These are phyloP conservation scores for Posidonia oceanica DNA, from an alignment of 116 monocot genomes.

Conservation along the genomic window DNA sequence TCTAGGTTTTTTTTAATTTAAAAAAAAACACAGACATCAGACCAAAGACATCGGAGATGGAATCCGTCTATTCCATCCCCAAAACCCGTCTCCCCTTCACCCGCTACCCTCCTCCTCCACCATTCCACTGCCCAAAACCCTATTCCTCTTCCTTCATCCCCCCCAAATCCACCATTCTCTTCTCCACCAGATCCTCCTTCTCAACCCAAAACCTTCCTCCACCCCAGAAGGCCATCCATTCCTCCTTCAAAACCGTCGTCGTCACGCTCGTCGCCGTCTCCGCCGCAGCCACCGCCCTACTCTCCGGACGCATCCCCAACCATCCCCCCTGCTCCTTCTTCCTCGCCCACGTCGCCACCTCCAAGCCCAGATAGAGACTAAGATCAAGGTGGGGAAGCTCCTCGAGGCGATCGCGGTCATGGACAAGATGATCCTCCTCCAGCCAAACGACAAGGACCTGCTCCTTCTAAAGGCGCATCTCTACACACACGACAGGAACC, in stretches of 20 bases:
- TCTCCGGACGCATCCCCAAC: neutral
- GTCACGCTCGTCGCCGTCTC: neutral
- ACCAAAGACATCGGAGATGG: neutral
- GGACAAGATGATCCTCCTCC: constrained; percentile 33
- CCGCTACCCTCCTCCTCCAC: too few species aligned
- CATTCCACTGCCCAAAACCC: too few species aligned
- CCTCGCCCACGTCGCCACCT: neutral
- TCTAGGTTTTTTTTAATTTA: too few species aligned
- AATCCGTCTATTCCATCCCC: too few species aligned
- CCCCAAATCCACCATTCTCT: neutral
- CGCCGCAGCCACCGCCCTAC: neutral
- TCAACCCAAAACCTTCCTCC: too few species aligned
- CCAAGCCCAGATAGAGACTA: constrained; percentile 40
- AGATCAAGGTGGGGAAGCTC: constrained; percentile 25
- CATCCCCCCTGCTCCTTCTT: neutral
- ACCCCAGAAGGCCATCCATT: too few species aligned
- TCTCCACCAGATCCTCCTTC: constrained; percentile 3
- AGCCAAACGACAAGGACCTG: constrained; percentile 33
- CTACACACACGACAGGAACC: constrained; percentile 31
- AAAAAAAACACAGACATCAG: too few species aligned
- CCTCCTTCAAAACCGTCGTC: constrained; percentile 4
- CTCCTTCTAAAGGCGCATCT: too few species aligned
- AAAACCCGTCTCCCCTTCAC: neutral
- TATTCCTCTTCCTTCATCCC: neutral
- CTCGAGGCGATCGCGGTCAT: constrained; percentile 33